Percentiles rank a stretch among this genome's conserved stretches.
Conservation (phyloP, 768 basidiomycete genomes). For the Leccinum subgranulosum region DNA sequence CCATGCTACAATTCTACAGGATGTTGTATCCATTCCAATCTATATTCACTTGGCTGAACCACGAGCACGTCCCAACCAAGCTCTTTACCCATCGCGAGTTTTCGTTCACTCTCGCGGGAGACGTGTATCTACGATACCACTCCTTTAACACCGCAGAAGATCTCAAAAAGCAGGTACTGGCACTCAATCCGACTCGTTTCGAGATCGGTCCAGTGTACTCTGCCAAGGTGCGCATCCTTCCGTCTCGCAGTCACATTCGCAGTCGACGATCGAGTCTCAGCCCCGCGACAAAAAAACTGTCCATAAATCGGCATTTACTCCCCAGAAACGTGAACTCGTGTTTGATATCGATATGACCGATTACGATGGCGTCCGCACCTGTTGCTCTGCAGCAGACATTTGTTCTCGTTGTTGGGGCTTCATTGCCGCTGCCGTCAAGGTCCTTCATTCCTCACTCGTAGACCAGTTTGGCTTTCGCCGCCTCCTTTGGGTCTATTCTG, state of each 20-base stretch:
- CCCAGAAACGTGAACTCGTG: conserved; percentile 85
- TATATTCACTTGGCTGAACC: conserved; percentile 93
- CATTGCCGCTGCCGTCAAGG: conserved; percentile 87
- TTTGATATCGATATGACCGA: conserved; percentile 99
- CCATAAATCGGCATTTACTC: conserved; percentile 63
- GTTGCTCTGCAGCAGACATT: conserved; percentile 88
- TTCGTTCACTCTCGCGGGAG: conserved; percentile 87
- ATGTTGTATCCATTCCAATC: conserved; percentile 94
- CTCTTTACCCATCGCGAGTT: conserved; percentile 95
- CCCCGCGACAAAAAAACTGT: conserved; percentile 88
- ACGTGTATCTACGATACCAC: conserved; percentile 93
- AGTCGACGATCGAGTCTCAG: conserved; percentile 37
- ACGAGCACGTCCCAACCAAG: conserved; percentile 73
- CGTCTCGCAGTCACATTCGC: not conserved
- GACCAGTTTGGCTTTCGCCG: conserved; percentile 90
- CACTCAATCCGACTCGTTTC: conserved; percentile 87
- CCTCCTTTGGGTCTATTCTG: conserved; percentile 97
- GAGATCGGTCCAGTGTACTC: conserved; percentile 96
- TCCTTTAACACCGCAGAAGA: conserved; percentile 85
- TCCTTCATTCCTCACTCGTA: conserved; percentile 74
- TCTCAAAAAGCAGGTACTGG: conserved; percentile 84
- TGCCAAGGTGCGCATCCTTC: conserved; percentile 59
- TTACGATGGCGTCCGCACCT: conserved; percentile 93
- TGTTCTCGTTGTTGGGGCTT: conserved; percentile 94
- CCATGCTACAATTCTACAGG: conserved; percentile 80